A percentile compares a stretch with the other conserved stretches of the same genome.
These are phyloP conservation scores for Galerina sulciceps DNA, from an alignment of 768 basidiomycete genomes.

Conservation along the genomic window DNA sequence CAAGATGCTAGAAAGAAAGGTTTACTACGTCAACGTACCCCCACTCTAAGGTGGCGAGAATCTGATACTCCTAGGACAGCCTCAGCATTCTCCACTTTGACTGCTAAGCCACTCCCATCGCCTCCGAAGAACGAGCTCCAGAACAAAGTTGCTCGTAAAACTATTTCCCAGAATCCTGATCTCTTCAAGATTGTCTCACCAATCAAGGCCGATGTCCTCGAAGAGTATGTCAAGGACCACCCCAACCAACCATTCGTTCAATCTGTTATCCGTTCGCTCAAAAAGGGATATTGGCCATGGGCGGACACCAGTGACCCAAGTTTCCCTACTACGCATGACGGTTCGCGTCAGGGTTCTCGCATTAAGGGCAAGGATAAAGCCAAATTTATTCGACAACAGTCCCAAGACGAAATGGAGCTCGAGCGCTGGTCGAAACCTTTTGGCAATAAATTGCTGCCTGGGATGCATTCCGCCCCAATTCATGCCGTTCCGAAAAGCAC, in stretches of 20 bases:
- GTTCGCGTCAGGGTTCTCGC: constrained; percentile 17
- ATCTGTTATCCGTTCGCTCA: constrained; percentile 33
- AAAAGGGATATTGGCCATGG: constrained; percentile 51
- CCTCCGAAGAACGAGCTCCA: constrained; percentile 22
- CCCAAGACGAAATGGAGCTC: constrained; percentile 26
- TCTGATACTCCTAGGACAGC: constrained; percentile 21
- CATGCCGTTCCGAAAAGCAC: constrained; percentile 39
- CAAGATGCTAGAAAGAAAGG: constrained; percentile 10
- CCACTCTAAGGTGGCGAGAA: constrained; percentile 17
- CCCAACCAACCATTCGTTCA: constrained; percentile 41
- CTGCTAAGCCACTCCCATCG: constrained; percentile 18
- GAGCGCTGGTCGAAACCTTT: constrained; percentile 35
- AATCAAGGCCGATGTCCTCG: constrained; percentile 35
- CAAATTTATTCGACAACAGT: constrained; percentile 31
- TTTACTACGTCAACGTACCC: constrained; percentile 20
- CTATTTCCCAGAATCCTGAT: constrained; percentile 29
- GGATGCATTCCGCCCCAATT: constrained; percentile 46
- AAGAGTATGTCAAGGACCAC: constrained; percentile 31
- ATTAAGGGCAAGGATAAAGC: constrained; percentile 19
- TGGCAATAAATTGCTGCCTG: constrained; percentile 37
- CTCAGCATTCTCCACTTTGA: constrained; percentile 16
- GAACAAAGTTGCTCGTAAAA: constrained; percentile 19
- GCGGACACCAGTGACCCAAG: constrained; percentile 25
- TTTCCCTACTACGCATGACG: constrained; percentile 29
- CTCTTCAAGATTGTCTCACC: constrained; percentile 41